These are phyloP conservation scores for Xylariaceae sp. DNA, from an alignment of 2,329 filamentous ascomycete species.

Conservation along the genomic window DNA sequence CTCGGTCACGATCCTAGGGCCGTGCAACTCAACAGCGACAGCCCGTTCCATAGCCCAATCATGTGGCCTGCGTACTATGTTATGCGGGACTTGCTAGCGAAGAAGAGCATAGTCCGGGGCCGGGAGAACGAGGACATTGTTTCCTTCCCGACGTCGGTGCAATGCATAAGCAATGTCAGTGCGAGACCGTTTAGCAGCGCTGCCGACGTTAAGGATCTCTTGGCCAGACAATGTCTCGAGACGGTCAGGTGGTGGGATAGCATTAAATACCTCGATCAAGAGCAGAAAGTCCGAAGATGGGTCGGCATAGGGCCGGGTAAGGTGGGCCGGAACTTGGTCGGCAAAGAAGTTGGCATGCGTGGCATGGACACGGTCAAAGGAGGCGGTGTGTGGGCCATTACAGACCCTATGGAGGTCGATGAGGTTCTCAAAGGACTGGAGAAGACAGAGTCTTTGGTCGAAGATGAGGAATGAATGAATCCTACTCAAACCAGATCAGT, in stretches of 20 bases:
- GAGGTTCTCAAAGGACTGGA: constrained; percentile 60
- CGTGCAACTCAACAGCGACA: constrained; percentile 79
- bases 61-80: constrained; percentile 78
- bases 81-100: constrained; percentile 63
- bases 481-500: background rate
- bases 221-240: constrained; percentile 80
- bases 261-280: constrained; percentile 80
- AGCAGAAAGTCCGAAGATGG: constrained; percentile 76
- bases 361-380: constrained; percentile 74
- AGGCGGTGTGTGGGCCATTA: constrained; percentile 89
- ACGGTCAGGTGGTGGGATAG: constrained; percentile 94
- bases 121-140: constrained; percentile 58
- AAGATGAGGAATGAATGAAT: constrained; percentile 39
- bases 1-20: constrained; percentile 85
- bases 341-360: constrained; percentile 88
- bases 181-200: constrained; percentile 70
- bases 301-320: constrained; percentile 91
- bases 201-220: constrained; percentile 69
- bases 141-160: constrained; percentile 66
- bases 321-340: constrained; percentile 86
- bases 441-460: constrained; percentile 51
- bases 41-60: constrained; percentile 84
- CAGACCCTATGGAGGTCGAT: constrained; percentile 70
- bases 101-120: constrained; percentile 49
- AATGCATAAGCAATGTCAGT: constrained; percentile 81